Evolutionary conservation across 1,284 basidiomycete genomes (phyloP), one percentile per base, ranked within the genome.

Genomic region (Phellopilus nigrolimitatus): DNA sequence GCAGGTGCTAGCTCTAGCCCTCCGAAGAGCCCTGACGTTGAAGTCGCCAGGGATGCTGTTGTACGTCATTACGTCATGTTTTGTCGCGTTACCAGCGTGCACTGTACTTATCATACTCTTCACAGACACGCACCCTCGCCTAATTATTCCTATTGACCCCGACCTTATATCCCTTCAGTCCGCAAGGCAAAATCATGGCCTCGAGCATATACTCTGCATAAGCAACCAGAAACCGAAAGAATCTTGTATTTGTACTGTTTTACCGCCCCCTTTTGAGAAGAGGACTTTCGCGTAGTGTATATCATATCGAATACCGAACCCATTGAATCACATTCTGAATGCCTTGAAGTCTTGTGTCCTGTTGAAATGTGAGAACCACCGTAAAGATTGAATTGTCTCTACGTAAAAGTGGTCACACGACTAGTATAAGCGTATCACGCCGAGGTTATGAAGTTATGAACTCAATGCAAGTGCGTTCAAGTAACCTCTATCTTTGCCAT

Each of bases 1-100:
- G 75, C 76, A 56, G 90, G 83, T 17, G 80, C 87, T 33, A 82
- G 84, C 41, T 69, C 73, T 53, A 85, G 84, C 49, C 84, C 85
- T 22, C 73, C 76, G 38, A 64, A 41, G 43, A 34, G 31, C 3
- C 38, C 44, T 33, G 17, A 46, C 30, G 8, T 54, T n/a, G 53
- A 54, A 41, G 36, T 54, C 15, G 33, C 47, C 15, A 39, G 53
- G n/a, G 53, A 54, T 17, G 53, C 53, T 30, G 42, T 39, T 45
- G 53, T 54, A 46, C 24, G 49, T 44, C 40, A 47, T 36, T 27
- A 36, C 21, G 25, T 33, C 17, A 21, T n/a, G n/a, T 27, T 13
- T 37, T 13, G 15, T 12, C 38, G 43, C 22, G 7, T 7, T 28
- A 27, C 30, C 24, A 2, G 15, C 30, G 12, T 28, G 2, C 22